Evolutionary conservation across 208 protist genomes (phyloP).

Genomic region (Leishmania major): DNA sequence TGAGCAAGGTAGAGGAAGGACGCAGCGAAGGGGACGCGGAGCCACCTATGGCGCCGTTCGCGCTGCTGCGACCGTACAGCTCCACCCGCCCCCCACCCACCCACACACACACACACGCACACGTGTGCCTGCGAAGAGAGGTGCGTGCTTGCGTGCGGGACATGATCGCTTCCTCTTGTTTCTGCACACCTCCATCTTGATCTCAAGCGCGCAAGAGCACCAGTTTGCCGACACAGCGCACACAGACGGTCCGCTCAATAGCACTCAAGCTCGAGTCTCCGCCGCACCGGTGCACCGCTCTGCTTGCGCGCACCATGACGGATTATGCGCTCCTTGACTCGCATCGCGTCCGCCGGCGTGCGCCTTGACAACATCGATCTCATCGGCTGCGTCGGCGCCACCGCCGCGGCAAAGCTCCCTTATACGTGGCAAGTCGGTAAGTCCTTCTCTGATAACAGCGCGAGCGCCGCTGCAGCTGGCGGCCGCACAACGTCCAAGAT

Average conservation of each 20-base stretch:
- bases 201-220: not conserved
- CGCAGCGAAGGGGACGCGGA: not conserved
- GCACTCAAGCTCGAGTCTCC: not conserved
- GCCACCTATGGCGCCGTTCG: not conserved
- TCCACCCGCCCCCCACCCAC: no score
- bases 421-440: constrained; percentile 37
- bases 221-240: not conserved
- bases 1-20: not conserved
- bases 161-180: not conserved
- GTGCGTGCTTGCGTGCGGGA: not conserved
- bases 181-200: not conserved
- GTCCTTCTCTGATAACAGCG: constrained; percentile 54
- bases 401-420: not conserved
- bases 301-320: not conserved
- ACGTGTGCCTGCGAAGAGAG: not conserved
- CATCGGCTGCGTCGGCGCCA: not conserved
- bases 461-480: constrained; percentile 37
- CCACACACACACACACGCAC: not conserved
- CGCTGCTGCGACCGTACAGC: no score
- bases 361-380: not conserved
- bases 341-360: not conserved
- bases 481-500: constrained; percentile 61
- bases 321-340: not conserved
- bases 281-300: not conserved
- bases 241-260: not conserved